Evolutionary conservation across 163 green algal species (phyloP).

Genomic region (Volvox carteri): DNA sequence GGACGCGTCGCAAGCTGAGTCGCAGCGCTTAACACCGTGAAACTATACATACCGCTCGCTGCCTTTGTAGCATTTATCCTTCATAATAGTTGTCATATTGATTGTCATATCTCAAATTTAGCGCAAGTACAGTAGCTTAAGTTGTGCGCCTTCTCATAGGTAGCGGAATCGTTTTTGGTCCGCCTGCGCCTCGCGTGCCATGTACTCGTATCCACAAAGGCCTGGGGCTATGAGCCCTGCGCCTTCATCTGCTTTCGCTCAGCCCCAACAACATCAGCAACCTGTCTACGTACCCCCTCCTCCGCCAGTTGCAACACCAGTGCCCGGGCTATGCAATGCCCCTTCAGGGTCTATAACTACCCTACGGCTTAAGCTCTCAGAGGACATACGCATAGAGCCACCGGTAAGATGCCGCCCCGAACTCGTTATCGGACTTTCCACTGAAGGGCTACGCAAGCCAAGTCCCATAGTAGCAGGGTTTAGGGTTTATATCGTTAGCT

Average conservation of each 20-base stretch:
- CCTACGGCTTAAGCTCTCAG: neutral
- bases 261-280: conserved; percentile 12
- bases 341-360: conserved; percentile 13
- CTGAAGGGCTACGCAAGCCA: too few species aligned
- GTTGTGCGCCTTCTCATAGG: too few species aligned
- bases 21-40: too few species aligned
- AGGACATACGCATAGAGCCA: neutral
- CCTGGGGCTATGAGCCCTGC: neutral
- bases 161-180: neutral
- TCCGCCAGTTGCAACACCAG: neutral
- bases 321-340: neutral
- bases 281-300: conserved; percentile 12
- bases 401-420: conserved; percentile 43
- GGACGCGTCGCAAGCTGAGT: too few species aligned
- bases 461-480: too few species aligned
- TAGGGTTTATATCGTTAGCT: too few species aligned
- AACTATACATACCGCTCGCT: too few species aligned
- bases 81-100: too few species aligned
- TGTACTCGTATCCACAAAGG: conserved; percentile 39
- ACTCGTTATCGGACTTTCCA: too few species aligned
- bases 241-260: neutral
- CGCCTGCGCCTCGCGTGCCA: neutral
- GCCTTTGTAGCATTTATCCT: too few species aligned
- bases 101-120: too few species aligned
- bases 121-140: too few species aligned